Conservation (phyloP, 805 yeast genomes). For the Debaryomyces maramus region DNA sequence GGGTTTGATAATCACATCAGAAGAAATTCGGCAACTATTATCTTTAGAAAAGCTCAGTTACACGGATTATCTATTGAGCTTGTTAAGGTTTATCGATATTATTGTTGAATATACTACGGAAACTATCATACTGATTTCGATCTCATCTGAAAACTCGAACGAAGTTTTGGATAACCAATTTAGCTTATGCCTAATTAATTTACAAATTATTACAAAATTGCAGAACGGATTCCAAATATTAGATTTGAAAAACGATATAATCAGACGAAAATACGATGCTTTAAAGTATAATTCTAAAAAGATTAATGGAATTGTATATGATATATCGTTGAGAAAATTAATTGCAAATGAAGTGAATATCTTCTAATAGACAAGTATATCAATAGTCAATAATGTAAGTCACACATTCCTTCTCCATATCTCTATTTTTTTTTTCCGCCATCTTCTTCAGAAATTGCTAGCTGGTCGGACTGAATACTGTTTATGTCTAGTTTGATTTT, state of each 20-base stretch:
- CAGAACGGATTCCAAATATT: slow-evolving; percentile 28
- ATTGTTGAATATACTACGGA: slow-evolving; percentile 27
- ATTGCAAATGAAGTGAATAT: slow-evolving; percentile 14
- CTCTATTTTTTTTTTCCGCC: too few species aligned
- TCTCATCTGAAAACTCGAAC: slow-evolving; percentile 5
- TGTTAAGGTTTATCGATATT: slow-evolving; percentile 21
- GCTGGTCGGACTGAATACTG: too few species aligned
- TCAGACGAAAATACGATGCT: slow-evolving; percentile 29
- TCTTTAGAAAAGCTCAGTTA: slow-evolving; percentile 14
- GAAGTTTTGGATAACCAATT: slow-evolving; percentile 11
- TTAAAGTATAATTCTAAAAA: slow-evolving; percentile 29
- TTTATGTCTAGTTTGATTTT: too few species aligned
- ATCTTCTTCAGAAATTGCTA: too few species aligned
- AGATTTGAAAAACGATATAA: slow-evolving; percentile 29
- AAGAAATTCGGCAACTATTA: slow-evolving; percentile 11
- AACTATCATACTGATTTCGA: slow-evolving; percentile 21
- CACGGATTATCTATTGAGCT: slow-evolving; percentile 20
- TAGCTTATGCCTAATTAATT: slow-evolving; percentile 21
- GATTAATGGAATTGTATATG: slow-evolving; percentile 26
- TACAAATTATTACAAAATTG: slow-evolving; percentile 20
- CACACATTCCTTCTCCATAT: too few species aligned
- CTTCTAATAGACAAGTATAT: neutral
- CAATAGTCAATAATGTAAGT: too few species aligned
- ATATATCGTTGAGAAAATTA: slow-evolving; percentile 20
- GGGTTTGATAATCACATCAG: slow-evolving; percentile 23